These are phyloP conservation scores for Cystofilobasidium macerans DNA, from an alignment of 768 basidiomycete species.

Conservation along the genomic window DNA sequence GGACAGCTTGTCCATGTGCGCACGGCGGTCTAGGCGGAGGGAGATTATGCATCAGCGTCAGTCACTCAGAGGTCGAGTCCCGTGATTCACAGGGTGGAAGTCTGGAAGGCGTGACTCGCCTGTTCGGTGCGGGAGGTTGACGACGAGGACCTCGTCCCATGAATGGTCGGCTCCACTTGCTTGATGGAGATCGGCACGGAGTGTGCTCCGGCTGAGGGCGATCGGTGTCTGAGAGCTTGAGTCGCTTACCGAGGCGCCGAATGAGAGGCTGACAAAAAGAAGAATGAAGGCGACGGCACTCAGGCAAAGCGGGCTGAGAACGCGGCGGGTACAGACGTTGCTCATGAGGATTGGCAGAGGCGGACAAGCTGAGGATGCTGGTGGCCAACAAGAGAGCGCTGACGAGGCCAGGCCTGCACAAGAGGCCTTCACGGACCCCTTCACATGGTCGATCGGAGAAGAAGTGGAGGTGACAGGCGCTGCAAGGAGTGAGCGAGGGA, in stretches of 20 bases:
- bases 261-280: not conserved
- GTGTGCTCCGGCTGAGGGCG: too few species aligned
- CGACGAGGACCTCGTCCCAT: conserved; percentile 31
- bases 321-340: not conserved
- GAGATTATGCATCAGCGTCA: not conserved
- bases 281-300: not conserved
- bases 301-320: not conserved
- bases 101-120: conserved; percentile 5
- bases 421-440: too few species aligned
- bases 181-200: too few species aligned
- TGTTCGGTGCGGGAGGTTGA: conserved; percentile 29
- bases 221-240: too few species aligned
- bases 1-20: conserved; percentile 31
- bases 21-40: conserved; percentile 27
- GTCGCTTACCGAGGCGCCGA: not conserved
- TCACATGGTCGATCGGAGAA: too few species aligned
- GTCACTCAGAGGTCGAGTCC: not conserved
- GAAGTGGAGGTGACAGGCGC: too few species aligned
- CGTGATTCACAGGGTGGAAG: not conserved
- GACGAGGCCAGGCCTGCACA: too few species aligned
- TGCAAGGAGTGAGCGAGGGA: too few species aligned
- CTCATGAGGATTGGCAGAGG: too few species aligned
- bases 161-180: not conserved
- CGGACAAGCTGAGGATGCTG: too few species aligned
- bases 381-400: too few species aligned